Percentiles rank a stretch among this genome's conserved stretches.
Evolutionary conservation across 2,329 filamentous ascomycete species (phyloP).

Genomic region (Venturia nashicola): DNA sequence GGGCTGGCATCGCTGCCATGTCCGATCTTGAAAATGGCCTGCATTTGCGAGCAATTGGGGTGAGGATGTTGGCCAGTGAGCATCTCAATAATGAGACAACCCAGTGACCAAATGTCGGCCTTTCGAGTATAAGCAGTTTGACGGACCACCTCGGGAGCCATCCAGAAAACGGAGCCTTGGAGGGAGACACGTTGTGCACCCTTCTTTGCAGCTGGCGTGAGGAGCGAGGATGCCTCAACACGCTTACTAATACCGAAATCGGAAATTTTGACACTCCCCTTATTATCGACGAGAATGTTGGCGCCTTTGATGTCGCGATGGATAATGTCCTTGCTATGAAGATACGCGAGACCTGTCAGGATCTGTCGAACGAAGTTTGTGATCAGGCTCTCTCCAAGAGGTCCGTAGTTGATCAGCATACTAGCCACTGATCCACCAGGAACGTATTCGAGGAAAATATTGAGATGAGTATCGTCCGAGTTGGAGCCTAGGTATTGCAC

Average conservation of each 20-base stretch:
- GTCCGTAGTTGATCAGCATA: slow-evolving; percentile 97
- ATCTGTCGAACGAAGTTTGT: slow-evolving; percentile 97
- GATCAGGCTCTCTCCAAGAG: slow-evolving; percentile 82
- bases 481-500: slow-evolving; percentile 96
- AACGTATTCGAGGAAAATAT: slow-evolving; percentile 99
- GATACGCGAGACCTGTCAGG: slow-evolving; percentile 78
- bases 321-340: slow-evolving; percentile 91
- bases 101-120: slow-evolving; percentile 96
- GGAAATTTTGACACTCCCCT: slow-evolving; percentile 97
- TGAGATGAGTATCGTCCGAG: slow-evolving; percentile 79
- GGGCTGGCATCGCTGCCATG: slow-evolving; percentile 69
- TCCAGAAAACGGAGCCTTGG: slow-evolving; percentile 98
- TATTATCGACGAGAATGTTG: slow-evolving; percentile 98
- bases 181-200: slow-evolving; percentile 56
- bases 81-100: slow-evolving; percentile 97
- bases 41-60: slow-evolving; percentile 90
- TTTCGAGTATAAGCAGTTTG: slow-evolving; percentile 97
- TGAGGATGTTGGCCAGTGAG: slow-evolving; percentile 95
- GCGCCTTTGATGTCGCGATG: slow-evolving; percentile 98
- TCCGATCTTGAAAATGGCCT: slow-evolving; percentile 92
- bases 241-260: slow-evolving; percentile 99
- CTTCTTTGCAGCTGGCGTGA: slow-evolving; percentile 39
- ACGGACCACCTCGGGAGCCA: slow-evolving; percentile 97
- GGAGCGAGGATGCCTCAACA: slow-evolving; percentile 79
- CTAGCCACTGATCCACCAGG: slow-evolving; percentile 94